A percentile compares a stretch with the other conserved stretches of the same genome.
Conservation (phyloP, 371 early-diverging fungal genomes). For the Blakeslea trispora region DNA sequence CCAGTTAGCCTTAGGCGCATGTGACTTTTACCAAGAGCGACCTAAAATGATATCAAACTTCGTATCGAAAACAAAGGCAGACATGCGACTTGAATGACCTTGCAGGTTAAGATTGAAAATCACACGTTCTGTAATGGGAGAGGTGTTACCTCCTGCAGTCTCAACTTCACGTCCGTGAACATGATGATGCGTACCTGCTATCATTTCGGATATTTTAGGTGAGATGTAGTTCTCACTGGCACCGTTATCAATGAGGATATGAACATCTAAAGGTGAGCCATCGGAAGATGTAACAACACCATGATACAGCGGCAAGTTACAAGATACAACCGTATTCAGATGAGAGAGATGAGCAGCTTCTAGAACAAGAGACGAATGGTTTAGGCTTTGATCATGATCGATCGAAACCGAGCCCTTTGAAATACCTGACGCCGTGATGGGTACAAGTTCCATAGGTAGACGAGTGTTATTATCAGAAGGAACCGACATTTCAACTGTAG, state of each 20-base stretch:
- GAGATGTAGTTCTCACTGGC: constrained; percentile 17
- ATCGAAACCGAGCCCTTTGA: no score
- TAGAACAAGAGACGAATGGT: no score
- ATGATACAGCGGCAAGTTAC: not conserved
- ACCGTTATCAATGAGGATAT: constrained; percentile 9
- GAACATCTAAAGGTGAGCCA: not conserved
- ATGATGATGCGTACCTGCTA: not conserved
- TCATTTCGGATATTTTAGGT: no score
- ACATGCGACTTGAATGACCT: no score
- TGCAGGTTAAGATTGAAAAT: not conserved
- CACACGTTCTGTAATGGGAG: constrained; percentile 1
- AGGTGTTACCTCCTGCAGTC: constrained; percentile 5
- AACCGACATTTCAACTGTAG: no score
- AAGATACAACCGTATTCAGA: not conserved
- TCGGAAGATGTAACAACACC: not conserved
- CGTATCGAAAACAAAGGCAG: constrained; percentile 9
- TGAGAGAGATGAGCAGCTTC: no score
- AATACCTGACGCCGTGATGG: no score
- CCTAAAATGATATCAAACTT: constrained; percentile 19
- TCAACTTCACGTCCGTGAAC: constrained; percentile 4
- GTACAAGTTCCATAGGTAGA: no score
- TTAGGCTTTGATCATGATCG: no score
- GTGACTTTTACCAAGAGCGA: constrained; percentile 7
- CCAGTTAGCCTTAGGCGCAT: constrained; percentile 9
- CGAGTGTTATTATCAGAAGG: no score